These are phyloP conservation scores for Spatholobus suberectus DNA, from an alignment of 306 rosid genomes.

Conservation along the genomic window DNA sequence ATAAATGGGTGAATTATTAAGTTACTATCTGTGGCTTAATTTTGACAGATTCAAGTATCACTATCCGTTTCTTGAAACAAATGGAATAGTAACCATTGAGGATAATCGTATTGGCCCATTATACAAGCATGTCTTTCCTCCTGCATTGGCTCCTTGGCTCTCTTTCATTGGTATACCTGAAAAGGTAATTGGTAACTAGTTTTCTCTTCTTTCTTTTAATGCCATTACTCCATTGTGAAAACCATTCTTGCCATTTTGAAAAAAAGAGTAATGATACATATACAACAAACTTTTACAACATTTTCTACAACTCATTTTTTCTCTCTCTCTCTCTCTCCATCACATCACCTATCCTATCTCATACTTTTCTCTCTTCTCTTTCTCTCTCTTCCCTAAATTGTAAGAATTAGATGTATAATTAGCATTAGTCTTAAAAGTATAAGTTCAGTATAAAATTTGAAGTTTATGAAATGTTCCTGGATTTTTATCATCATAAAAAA, in stretches of 20 bases:
- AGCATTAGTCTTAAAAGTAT: neutral
- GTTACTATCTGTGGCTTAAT: neutral
- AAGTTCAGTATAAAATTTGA: neutral
- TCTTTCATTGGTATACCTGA: conserved; percentile 43
- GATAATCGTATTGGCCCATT: conserved; percentile 47
- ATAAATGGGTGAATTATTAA: neutral
- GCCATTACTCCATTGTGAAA: neutral
- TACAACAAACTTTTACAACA: neutral
- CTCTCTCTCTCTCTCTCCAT: neutral
- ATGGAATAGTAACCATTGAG: conserved; percentile 42
- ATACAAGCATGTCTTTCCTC: conserved; percentile 49
- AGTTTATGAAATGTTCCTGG: neutral
- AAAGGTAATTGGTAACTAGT: conserved; percentile 27
- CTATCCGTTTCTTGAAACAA: conserved; percentile 45
- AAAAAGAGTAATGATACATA: neutral
- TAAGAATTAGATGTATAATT: neutral
- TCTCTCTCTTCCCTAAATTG: neutral
- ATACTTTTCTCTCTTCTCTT: neutral
- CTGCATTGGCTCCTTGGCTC: conserved; percentile 47
- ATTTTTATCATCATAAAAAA: neutral
- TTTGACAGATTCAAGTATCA: conserved; percentile 46
- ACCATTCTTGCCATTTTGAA: neutral
- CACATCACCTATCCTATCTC: neutral
- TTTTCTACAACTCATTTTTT: neutral
- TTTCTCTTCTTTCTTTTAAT: neutral